phyloP scores from a whole-genome alignment of 202 grass and related monocot species.

The Dendrocalamus latiflorus region DNA sequence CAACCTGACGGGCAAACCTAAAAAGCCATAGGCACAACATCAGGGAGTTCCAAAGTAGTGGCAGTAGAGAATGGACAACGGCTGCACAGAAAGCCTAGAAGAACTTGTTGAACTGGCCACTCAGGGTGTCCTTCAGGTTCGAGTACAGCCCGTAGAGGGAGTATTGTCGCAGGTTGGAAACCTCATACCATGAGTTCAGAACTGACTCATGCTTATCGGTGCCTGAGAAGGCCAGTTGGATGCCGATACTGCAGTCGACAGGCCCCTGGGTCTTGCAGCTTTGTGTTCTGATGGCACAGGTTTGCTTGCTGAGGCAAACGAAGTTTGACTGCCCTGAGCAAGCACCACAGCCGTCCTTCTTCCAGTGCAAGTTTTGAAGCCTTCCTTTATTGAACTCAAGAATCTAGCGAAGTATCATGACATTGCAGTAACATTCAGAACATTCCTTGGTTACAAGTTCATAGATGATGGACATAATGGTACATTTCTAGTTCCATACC shows the following conservation, averaged over 20 bases:
- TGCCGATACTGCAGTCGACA: constrained; percentile 84
- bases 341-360: constrained; percentile 68
- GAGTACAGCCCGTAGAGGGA: too few species aligned
- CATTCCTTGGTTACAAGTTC: not conserved
- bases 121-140: too few species aligned
- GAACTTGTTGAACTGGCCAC: too few species aligned
- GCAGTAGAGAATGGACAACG: too few species aligned
- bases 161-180: too few species aligned
- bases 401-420: constrained; percentile 41
- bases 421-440: not conserved
- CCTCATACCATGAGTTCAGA: constrained; percentile 98
- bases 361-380: constrained; percentile 88
- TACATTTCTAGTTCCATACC: constrained; percentile 44
- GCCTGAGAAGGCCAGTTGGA: constrained; percentile 93
- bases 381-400: constrained; percentile 96
- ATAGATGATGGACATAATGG: not conserved
- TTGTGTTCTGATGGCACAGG: constrained; percentile 63
- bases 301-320: constrained; percentile 67
- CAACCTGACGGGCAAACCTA: too few species aligned
- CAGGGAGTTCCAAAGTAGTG: too few species aligned
- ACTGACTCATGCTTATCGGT: constrained; percentile 82
- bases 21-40: too few species aligned
- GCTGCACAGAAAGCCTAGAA: too few species aligned
- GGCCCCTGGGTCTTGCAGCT: constrained; percentile 75
- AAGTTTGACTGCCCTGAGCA: constrained; percentile 65